These are phyloP conservation scores for Noccaea bulbosa DNA, from an alignment of 345 rosid genomes.

Conservation along the genomic window DNA sequence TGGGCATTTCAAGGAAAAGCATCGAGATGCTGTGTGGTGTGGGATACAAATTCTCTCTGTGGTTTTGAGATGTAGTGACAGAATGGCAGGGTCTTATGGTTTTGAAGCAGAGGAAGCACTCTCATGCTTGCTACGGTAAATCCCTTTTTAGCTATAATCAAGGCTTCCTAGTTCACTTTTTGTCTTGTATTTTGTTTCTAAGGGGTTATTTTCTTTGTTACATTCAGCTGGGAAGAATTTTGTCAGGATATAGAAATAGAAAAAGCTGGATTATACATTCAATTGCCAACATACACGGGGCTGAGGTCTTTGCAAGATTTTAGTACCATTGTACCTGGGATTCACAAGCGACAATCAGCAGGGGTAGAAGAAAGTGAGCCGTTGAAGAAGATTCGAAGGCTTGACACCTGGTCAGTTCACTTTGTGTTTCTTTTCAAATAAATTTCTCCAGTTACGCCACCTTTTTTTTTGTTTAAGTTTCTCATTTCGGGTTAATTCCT, in stretches of 20 bases:
- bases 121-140: slow-evolving; percentile 76
- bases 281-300: slow-evolving; percentile 43
- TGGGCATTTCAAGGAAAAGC: slow-evolving; percentile 41
- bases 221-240: slow-evolving; percentile 85
- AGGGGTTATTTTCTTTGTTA: slow-evolving; percentile 28
- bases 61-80: slow-evolving; percentile 59
- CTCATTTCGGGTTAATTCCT: slow-evolving; percentile 25
- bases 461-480: slow-evolving; percentile 10
- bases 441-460: slow-evolving; percentile 15
- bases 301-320: slow-evolving; percentile 42
- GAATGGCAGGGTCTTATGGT: slow-evolving; percentile 51
- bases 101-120: slow-evolving; percentile 59
- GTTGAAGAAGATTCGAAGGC: slow-evolving; percentile 48
- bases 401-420: slow-evolving; percentile 52
- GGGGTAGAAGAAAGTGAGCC: slow-evolving; percentile 51
- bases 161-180: slow-evolving; percentile 2
- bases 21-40: slow-evolving; percentile 58
- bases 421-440: slow-evolving; percentile 23
- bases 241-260: slow-evolving; percentile 77
- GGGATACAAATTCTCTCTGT: slow-evolving; percentile 58
- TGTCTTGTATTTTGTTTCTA: slow-evolving; percentile 26
- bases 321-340: slow-evolving; percentile 47
- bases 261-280: slow-evolving; percentile 66
- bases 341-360: slow-evolving; percentile 42
- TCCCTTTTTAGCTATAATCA: slow-evolving; percentile 33